A percentile compares a stretch with the other conserved stretches of the same genome.
Evolutionary conservation across 257 asterid genomes (phyloP).

Genomic region (Solanum ossicruentum): DNA sequence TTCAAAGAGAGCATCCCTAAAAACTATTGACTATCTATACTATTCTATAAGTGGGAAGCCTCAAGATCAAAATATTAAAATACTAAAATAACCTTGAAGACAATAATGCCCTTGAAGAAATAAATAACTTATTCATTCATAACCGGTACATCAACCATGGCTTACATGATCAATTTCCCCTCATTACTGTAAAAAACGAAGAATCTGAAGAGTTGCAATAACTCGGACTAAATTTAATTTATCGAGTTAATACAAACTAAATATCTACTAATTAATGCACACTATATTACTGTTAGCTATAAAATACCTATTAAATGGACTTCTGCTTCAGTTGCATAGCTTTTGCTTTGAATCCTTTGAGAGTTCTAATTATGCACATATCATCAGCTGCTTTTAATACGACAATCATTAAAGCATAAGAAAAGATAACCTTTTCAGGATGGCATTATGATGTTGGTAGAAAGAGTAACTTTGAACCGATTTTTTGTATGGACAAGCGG

Average conservation of each 20-base stretch:
- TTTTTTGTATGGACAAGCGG: background rate
- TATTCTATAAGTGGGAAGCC: too few relatives aligned
- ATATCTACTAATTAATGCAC: background rate
- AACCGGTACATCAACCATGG: background rate
- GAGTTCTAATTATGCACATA: background rate
- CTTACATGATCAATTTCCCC: background rate
- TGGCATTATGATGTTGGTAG: background rate
- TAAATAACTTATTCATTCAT: background rate
- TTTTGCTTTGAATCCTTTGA: background rate
- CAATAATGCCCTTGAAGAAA: background rate
- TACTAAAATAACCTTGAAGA: background rate
- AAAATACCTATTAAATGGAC: background rate
- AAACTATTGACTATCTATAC: background rate
- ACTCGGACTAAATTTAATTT: background rate
- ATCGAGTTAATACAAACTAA: background rate
- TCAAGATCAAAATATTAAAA: too few relatives aligned
- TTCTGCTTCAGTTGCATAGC: background rate
- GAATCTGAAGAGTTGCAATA: background rate
- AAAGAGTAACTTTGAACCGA: background rate
- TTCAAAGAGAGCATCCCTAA: background rate
- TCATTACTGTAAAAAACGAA: too few relatives aligned
- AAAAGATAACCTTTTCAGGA: background rate
- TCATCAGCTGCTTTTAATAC: background rate
- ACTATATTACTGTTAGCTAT: background rate
- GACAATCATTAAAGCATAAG: background rate